phyloP scores from a whole-genome alignment of 2,329 filamentous ascomycete species.

The Peltaster fructicola region DNA sequence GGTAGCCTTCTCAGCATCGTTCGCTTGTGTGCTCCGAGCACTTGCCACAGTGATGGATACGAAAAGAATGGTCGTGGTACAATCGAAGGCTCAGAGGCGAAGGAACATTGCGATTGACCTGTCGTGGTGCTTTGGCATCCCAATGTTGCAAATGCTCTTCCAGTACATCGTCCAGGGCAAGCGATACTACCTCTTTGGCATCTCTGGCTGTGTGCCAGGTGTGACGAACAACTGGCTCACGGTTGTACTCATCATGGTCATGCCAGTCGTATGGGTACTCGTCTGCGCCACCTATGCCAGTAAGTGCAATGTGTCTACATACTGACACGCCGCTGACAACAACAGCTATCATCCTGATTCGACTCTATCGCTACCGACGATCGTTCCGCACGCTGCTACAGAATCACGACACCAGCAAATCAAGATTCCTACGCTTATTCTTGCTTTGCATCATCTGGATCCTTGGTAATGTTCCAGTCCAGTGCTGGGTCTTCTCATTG shows the following conservation, averaged over 20 bases:
- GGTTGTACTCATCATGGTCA: constrained; percentile 36
- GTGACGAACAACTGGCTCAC: constrained; percentile 41
- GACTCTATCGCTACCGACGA: constrained; percentile 42
- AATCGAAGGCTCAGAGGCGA: constrained; percentile 30
- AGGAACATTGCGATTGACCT: constrained; percentile 33
- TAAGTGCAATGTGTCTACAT: constrained; percentile 22
- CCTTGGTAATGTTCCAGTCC: constrained; percentile 34
- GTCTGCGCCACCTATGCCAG: constrained; percentile 39
- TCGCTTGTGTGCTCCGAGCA: constrained; percentile 41
- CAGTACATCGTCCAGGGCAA: constrained; percentile 43
- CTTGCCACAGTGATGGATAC: constrained; percentile 45
- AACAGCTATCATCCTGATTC: constrained; percentile 39
- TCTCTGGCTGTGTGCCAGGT: constrained; percentile 40
- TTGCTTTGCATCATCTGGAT: constrained; percentile 35
- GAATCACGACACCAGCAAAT: constrained; percentile 36
- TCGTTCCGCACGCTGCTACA: constrained; percentile 40
- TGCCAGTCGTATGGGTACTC: constrained; percentile 37
- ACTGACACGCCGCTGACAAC: constrained; percentile 5
- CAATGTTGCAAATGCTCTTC: constrained; percentile 35
- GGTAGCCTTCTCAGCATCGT: constrained; percentile 34
- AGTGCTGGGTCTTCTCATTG: constrained; percentile 31
- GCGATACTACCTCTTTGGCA: constrained; percentile 40
- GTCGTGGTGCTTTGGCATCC: constrained; percentile 37
- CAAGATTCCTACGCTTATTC: constrained; percentile 45
- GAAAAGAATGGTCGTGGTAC: constrained; percentile 33